Evolutionary conservation across 805 yeast species (phyloP).

Genomic region (Metschnikowia sp.): DNA sequence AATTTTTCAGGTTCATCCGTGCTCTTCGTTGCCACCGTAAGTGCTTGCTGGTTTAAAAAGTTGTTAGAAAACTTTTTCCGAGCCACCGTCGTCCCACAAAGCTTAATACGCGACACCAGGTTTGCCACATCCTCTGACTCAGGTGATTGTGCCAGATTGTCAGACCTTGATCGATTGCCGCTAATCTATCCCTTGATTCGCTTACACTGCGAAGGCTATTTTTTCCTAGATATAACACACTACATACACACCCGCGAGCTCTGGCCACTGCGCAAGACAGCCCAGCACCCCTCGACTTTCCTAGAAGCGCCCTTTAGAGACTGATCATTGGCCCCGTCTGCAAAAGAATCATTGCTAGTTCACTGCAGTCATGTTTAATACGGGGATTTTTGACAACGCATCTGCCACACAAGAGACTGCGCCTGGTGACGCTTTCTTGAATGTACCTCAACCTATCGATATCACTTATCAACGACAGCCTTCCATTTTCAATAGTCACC

Average conservation of each 20-base stretch:
- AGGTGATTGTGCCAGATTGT: too few species aligned
- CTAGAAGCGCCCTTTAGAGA: not conserved
- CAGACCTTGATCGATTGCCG: not conserved
- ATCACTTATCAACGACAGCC: constrained; percentile 42
- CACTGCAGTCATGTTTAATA: constrained; percentile 35
- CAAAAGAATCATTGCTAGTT: not conserved
- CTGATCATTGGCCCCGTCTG: too few species aligned
- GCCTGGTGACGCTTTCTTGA: constrained; percentile 19
- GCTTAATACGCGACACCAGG: too few species aligned
- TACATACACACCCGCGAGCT: constrained; percentile 4
- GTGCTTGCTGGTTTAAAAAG: too few species aligned
- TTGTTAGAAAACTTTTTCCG: too few species aligned
- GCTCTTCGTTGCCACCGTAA: too few species aligned
- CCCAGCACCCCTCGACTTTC: constrained; percentile 5
- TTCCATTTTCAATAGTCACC: constrained; percentile 35
- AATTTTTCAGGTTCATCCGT: too few species aligned
- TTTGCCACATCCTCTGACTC: too few species aligned
- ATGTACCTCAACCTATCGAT: constrained; percentile 43
- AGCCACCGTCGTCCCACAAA: too few species aligned
- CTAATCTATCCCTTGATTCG: constrained; percentile 10
- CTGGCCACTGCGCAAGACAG: constrained; percentile 8
- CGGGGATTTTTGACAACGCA: constrained; percentile 38
- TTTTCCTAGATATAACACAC: constrained; percentile 6
- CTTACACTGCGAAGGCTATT: constrained; percentile 7
- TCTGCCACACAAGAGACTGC: constrained; percentile 21